Conservation (phyloP, 257 asterid genomes). For the Solanum ahanhuiri region DNA sequence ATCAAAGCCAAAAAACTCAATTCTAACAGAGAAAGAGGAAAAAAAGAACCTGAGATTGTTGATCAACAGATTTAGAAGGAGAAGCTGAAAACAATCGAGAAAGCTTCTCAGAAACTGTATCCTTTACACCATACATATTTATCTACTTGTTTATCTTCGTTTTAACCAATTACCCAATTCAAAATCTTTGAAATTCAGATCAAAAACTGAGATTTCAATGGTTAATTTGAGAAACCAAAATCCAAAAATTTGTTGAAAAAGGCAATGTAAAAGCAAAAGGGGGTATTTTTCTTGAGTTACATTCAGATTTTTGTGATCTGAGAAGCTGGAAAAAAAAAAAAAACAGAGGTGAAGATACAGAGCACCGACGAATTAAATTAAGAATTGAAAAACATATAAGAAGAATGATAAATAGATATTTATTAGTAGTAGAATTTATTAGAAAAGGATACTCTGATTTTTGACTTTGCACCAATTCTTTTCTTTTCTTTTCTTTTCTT, state of each 20-base stretch:
- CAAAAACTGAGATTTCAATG: not conserved
- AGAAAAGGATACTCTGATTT: not conserved
- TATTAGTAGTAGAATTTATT: not conserved
- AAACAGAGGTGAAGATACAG: not conserved
- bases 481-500: no score
- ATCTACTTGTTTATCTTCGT: not conserved
- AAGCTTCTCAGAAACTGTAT: slow-evolving; percentile 56
- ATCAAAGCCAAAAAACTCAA: slow-evolving; percentile 4
- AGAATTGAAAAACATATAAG: not conserved
- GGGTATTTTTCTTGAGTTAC: not conserved
- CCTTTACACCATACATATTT: slow-evolving; percentile 61
- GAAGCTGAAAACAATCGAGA: slow-evolving; percentile 71
- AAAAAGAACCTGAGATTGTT: slow-evolving; percentile 47
- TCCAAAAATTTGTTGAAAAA: not conserved
- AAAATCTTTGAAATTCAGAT: not conserved
- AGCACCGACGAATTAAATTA: not conserved
- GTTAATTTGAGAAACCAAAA: not conserved
- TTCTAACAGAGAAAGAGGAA: not conserved
- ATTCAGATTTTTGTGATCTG: not conserved
- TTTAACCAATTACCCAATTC: not conserved
- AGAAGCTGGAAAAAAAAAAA: not conserved
- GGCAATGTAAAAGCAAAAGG: not conserved
- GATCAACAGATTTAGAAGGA: slow-evolving; percentile 44
- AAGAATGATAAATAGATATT: accelerated
- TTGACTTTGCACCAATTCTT: not conserved